Evolutionary conservation across 2,329 filamentous ascomycete genomes (phyloP), one percentile per base, ranked within the genome.

Genomic region (Aspergillus ruber): DNA sequence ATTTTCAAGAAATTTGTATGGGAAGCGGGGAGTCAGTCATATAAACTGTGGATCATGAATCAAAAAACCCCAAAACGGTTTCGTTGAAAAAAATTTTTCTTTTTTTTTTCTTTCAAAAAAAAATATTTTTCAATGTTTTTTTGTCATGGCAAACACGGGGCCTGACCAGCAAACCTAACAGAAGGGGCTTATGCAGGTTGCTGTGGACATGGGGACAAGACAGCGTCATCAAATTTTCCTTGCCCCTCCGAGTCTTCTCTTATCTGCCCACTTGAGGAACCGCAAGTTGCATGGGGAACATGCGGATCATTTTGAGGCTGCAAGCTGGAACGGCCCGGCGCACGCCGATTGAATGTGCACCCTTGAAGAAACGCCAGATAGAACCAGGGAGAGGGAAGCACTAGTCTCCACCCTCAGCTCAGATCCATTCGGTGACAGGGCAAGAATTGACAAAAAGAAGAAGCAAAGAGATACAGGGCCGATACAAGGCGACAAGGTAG

Each of bases 321-420:
- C 65, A 68, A 67, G 65, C 67, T 70, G 69, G 69, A 66, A 70
- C 69, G 69, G 69, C 61, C 69, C 69, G 69, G 65, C 64, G 68
- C 68, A 68, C 65, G 65, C 62, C 65, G 61, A 68, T 62, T 64
- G 65, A 59, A 59, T 55, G 59, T 58, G 57, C 59, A 61, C 59
- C 62, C 56, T 63, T 65, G 57, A 63, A 64, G 63, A 60, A 64
- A 65, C 59, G 60, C 63, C 63, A 63, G 56, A 60, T 39, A 39
- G 50, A 52, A 51, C 54, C 45, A 55, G 53, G 53, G 45, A 54
- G 54, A 48, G 50, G 42, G 51, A 54, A 42, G 45, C 53, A 52
- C 48, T 56, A 56, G 49, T 54, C 50, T 50, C 56, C 54, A 58
- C 56, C 42, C 38, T 52, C 25, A 27, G 48, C 46, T 48, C 52